Evolutionary conservation across 1,284 basidiomycete genomes (phyloP).

Genomic region (Fomitopsis schrenkii): DNA sequence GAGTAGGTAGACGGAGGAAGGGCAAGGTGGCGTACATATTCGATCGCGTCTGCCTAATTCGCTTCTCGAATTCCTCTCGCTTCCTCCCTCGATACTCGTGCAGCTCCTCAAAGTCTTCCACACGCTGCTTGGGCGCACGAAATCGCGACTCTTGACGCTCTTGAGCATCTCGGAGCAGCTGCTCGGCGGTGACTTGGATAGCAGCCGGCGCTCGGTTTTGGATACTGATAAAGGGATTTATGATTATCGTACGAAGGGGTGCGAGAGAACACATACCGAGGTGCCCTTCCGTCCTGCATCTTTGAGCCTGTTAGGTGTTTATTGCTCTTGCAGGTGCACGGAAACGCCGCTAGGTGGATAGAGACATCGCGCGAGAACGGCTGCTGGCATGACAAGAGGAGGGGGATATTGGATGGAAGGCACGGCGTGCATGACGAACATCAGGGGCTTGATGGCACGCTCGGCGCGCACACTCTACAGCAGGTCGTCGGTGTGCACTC

Average conservation of each 20-base stretch:
- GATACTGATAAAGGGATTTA: conserved; percentile 36
- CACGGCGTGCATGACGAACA: too few species aligned
- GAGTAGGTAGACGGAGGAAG: conserved; percentile 7
- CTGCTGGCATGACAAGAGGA: too few species aligned
- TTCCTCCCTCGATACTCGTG: conserved; percentile 94
- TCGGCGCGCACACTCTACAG: too few species aligned
- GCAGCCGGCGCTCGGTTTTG: conserved; percentile 94
- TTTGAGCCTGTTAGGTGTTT: not conserved
- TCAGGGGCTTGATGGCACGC: too few species aligned
- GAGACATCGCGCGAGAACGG: too few species aligned
- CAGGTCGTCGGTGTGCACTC: conserved; percentile 34
- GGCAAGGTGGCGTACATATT: conserved; percentile 53
- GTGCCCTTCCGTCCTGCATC: conserved; percentile 56
- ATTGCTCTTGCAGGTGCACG: too few species aligned
- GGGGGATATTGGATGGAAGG: too few species aligned
- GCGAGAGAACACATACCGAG: conserved; percentile 35
- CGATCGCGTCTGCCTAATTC: conserved; percentile 85
- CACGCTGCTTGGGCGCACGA: conserved; percentile 88
- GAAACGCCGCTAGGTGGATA: too few species aligned
- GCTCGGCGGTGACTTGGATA: conserved; percentile 96
- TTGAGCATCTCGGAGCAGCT: conserved; percentile 96
- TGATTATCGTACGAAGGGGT: not conserved
- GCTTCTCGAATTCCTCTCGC: conserved; percentile 94
- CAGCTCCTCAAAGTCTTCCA: conserved; percentile 97
- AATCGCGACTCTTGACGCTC: conserved; percentile 93